phyloP scores from a whole-genome alignment of 345 rosid genomes.

The Hirschfeldia incana region DNA sequence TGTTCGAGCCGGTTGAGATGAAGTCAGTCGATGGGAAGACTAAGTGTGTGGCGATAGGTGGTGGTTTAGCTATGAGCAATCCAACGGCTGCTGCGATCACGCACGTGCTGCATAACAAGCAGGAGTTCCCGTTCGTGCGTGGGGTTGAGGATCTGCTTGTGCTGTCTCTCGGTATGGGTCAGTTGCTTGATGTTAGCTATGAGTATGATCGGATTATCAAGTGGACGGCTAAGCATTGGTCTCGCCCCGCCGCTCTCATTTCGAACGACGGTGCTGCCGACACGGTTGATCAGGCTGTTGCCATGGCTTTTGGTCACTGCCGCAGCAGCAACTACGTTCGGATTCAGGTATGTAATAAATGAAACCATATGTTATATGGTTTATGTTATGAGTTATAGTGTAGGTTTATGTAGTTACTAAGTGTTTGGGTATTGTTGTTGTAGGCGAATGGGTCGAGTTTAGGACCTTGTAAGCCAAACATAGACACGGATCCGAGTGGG shows the following conservation, averaged over 20 bases:
- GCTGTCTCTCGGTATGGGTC: constrained; percentile 79
- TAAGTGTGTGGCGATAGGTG: constrained; percentile 80
- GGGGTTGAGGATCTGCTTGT: constrained; percentile 95
- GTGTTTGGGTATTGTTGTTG: constrained; percentile 10
- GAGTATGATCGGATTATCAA: constrained; percentile 69
- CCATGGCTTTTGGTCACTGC: constrained; percentile 88
- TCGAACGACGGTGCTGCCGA: constrained; percentile 84
- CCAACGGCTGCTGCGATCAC: constrained; percentile 95
- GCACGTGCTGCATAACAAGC: constrained; percentile 94
- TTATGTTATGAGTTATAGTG: not conserved
- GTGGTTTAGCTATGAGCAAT: constrained; percentile 82
- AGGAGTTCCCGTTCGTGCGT: constrained; percentile 93
- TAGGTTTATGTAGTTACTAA: not conserved
- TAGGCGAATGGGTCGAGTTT: constrained; percentile 86
- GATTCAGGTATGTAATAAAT: constrained; percentile 62
- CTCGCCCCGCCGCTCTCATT: constrained; percentile 82
- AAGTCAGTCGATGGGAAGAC: constrained; percentile 75
- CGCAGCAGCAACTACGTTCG: constrained; percentile 76
- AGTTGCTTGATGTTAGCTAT: constrained; percentile 66
- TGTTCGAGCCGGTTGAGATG: constrained; percentile 69
- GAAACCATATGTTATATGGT: not conserved
- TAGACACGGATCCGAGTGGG: constrained; percentile 68
- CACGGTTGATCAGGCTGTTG: constrained; percentile 89
- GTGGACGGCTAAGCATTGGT: constrained; percentile 91
- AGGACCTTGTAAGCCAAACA: constrained; percentile 63